These are phyloP conservation scores for Mycena maculata DNA, from an alignment of 768 basidiomycete genomes.

Conservation along the genomic window DNA sequence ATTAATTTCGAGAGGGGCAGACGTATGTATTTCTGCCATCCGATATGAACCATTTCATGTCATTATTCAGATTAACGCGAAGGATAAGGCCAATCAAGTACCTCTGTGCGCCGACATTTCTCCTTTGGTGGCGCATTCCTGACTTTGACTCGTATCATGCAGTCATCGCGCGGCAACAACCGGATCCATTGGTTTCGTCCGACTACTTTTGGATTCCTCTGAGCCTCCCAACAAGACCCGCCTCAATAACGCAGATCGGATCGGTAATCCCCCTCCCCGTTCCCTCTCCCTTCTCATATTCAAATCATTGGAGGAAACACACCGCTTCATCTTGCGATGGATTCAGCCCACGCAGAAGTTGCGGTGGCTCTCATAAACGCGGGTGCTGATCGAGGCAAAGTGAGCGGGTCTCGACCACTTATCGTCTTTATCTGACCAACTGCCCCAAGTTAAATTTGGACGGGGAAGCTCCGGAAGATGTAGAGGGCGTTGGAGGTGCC, in stretches of 20 bases:
- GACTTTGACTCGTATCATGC: constrained; percentile 24
- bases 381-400: constrained; percentile 91
- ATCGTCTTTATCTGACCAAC: constrained; percentile 28
- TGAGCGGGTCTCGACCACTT: constrained; percentile 43
- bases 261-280: constrained; percentile 60
- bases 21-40: constrained; percentile 69
- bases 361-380: constrained; percentile 94
- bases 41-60: constrained; percentile 47
- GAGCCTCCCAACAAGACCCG: constrained; percentile 79
- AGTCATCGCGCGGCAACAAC: constrained; percentile 98
- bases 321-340: constrained; percentile 96
- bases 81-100: constrained; percentile 92
- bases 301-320: constrained; percentile 78
- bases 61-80: constrained; percentile 85
- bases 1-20: constrained; percentile 88
- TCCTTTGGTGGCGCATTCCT: constrained; percentile 39
- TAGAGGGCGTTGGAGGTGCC: constrained; percentile 89
- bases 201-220: constrained; percentile 87
- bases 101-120: constrained; percentile 72
- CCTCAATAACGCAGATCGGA: constrained; percentile 86
- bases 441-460: constrained; percentile 80
- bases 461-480: constrained; percentile 85
- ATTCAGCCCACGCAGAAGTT: constrained; percentile 92
- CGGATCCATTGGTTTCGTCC: constrained; percentile 90
- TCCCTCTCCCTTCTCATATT: constrained; percentile 33